Evolutionary conservation across 352 stramenopile species (phyloP).

Genomic region (Phytopythium montanum): DNA sequence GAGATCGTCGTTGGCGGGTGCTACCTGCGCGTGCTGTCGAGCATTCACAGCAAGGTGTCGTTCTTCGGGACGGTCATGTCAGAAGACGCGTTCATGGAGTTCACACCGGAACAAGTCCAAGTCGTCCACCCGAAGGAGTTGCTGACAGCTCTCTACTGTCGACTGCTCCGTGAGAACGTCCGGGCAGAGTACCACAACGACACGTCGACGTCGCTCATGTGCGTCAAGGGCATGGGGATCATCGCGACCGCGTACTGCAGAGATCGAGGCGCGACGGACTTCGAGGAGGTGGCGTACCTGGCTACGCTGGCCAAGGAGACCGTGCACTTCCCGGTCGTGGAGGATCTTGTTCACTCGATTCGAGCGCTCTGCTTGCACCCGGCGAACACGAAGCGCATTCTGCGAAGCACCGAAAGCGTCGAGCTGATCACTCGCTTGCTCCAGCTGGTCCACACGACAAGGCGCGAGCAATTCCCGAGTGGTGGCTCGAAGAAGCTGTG

Average conservation of each 20-base stretch:
- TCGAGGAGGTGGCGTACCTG: conserved; percentile 73
- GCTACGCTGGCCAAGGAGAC: conserved; percentile 62
- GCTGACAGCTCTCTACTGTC: conserved; percentile 60
- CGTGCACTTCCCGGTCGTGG: conserved; percentile 51
- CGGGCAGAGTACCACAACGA: conserved; percentile 64
- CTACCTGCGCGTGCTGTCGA: conserved; percentile 81
- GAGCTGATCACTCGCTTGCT: conserved; percentile 56
- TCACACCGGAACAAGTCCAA: conserved; percentile 51
- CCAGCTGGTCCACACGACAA: conserved; percentile 55
- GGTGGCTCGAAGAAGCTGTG: conserved; percentile 36
- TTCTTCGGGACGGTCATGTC: conserved; percentile 32
- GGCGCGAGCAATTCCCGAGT: conserved; percentile 20
- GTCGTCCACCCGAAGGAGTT: conserved; percentile 49
- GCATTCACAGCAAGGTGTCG: conserved; percentile 42
- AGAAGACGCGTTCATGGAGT: conserved; percentile 52
- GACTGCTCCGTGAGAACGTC: conserved; percentile 75
- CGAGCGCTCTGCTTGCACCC: conserved; percentile 47
- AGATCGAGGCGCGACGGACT: conserved; percentile 31
- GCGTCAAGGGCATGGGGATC: conserved; percentile 59
- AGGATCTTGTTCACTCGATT: conserved; percentile 48
- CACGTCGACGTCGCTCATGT: conserved; percentile 54
- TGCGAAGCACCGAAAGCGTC: conserved; percentile 37
- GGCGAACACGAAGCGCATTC: conserved; percentile 48
- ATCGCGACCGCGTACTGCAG: conserved; percentile 49
- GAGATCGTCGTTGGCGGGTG: conserved; percentile 89